These are phyloP conservation scores for Chenopodium formosanum DNA, from an alignment of 148 eudicot species.

Conservation along the genomic window DNA sequence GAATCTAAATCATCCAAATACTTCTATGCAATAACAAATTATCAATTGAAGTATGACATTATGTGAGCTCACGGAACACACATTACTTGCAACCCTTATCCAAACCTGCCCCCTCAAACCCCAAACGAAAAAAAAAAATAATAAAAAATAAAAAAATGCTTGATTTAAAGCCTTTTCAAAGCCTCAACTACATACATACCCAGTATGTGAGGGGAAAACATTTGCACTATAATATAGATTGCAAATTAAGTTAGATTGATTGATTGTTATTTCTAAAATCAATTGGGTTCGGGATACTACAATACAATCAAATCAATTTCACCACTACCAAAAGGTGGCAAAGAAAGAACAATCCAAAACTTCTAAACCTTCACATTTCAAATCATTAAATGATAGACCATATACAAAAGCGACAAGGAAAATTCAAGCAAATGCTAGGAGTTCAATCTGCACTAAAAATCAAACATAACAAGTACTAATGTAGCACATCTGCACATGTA, in stretches of 20 bases:
- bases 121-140: not conserved
- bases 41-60: no score
- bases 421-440: not conserved
- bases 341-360: not conserved
- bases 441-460: not conserved
- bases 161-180: not conserved
- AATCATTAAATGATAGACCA: not conserved
- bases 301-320: not conserved
- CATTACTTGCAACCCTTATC: no score
- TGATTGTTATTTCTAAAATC: no score
- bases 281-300: not conserved
- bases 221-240: not conserved
- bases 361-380: not conserved
- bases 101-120: not conserved
- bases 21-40: no score
- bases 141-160: not conserved
- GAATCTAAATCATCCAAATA: no score
- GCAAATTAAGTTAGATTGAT: not conserved
- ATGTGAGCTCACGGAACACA: no score
- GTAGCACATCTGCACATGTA: not conserved
- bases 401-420: not conserved
- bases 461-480: not conserved
- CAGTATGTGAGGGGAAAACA: not conserved
- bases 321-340: not conserved
- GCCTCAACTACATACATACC: not conserved